Percentiles rank a stretch among this genome's conserved stretches.
These are phyloP conservation scores for Neoscytalidium dimidiatum DNA, from an alignment of 2,329 filamentous ascomycete species.

Conservation along the genomic window DNA sequence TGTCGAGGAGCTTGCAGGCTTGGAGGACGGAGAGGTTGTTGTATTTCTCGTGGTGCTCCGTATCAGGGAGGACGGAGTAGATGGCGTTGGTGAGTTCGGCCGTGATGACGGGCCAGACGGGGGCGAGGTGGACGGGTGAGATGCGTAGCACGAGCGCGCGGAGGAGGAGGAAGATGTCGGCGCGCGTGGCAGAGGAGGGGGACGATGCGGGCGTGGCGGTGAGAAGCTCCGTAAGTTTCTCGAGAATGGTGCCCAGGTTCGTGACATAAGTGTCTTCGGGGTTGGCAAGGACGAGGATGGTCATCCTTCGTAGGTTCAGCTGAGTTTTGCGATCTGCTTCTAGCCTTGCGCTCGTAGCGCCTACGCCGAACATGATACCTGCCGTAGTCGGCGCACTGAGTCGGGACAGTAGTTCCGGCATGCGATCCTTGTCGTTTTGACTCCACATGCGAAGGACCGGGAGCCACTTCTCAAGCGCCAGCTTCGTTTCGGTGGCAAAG, in stretches of 20 bases:
- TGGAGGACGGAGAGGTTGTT: slow-evolving; percentile 78
- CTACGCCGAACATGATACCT: slow-evolving; percentile 97
- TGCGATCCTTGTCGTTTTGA: slow-evolving; percentile 81
- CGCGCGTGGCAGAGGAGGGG: slow-evolving; percentile 83
- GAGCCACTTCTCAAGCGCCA: slow-evolving; percentile 78
- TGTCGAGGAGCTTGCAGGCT: slow-evolving; percentile 89
- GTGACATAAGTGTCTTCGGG: slow-evolving; percentile 77
- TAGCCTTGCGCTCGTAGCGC: slow-evolving; percentile 87
- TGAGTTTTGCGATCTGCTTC: slow-evolving; percentile 94
- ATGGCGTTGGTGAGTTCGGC: slow-evolving; percentile 80
- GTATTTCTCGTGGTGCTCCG: slow-evolving; percentile 70
- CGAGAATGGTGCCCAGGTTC: slow-evolving; percentile 72
- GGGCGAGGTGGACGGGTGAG: slow-evolving; percentile 75
- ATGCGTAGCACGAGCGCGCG: slow-evolving; percentile 79
- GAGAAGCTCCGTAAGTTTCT: slow-evolving; percentile 85
- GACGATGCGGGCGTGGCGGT: slow-evolving; percentile 83
- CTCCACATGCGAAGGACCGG: slow-evolving; percentile 82
- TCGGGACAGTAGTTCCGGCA: slow-evolving; percentile 77
- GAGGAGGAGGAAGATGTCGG: slow-evolving; percentile 87
- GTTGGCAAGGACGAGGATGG: slow-evolving; percentile 75
- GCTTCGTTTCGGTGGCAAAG: slow-evolving; percentile 67
- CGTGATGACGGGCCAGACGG: slow-evolving; percentile 89
- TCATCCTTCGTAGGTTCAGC: slow-evolving; percentile 80
- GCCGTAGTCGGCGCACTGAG: slow-evolving; percentile 86
- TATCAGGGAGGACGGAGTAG: slow-evolving; percentile 65